phyloP scores from a whole-genome alignment of 331 rosid genomes.

The Ulmus americana region DNA sequence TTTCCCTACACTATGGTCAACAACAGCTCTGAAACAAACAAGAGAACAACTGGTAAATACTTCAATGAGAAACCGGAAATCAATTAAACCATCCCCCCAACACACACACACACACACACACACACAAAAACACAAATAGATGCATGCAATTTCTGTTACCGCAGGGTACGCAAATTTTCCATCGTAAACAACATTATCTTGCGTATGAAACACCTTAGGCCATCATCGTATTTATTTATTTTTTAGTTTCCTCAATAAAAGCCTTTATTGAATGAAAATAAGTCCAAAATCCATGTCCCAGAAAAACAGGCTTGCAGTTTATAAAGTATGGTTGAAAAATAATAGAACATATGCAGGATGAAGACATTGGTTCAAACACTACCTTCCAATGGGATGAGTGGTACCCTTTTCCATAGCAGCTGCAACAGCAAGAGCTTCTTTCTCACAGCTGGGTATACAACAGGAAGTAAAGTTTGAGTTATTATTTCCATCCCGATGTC shows the following conservation, averaged over 20 bases:
- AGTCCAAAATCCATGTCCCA: background rate
- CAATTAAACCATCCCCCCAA: background rate
- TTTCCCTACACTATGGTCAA: slow-evolving; percentile 86
- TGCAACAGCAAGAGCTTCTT: slow-evolving; percentile 97
- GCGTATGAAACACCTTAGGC: background rate
- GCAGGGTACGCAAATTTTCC: background rate
- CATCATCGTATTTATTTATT: background rate
- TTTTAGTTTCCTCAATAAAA: background rate
- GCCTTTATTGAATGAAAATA: background rate
- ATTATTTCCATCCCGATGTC: slow-evolving; percentile 44
- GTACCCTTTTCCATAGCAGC: slow-evolving; percentile 99
- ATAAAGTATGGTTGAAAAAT: background rate
- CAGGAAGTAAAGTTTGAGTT: slow-evolving; percentile 48
- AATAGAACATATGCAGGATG: background rate
- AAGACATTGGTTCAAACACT: slow-evolving; percentile 21
- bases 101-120: too few relatives aligned
- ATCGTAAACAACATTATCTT: background rate
- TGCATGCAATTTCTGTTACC: background rate
- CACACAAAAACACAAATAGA: too few relatives aligned
- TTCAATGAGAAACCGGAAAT: background rate
- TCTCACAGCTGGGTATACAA: slow-evolving; percentile 89
- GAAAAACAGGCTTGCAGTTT: background rate
- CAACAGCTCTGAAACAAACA: slow-evolving; percentile 78
- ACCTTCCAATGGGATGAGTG: slow-evolving; percentile 99
- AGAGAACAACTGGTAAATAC: slow-evolving; percentile 12